Evolutionary conservation across 1,139 yeast species (phyloP).

Genomic region (Suhomyces yuchorum): DNA sequence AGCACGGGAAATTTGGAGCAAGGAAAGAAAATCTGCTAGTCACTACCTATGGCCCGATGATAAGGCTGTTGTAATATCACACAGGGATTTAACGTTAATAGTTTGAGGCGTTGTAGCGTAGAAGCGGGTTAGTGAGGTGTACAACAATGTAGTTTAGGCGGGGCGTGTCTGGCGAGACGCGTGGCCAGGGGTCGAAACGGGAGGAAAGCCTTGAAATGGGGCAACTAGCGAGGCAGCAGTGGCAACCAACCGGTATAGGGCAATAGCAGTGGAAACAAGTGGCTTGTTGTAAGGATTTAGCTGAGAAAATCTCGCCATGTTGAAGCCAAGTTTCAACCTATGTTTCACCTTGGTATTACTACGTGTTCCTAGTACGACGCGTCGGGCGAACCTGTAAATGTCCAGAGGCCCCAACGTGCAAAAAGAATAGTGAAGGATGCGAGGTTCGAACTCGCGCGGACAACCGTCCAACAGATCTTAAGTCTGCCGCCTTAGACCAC

Average conservation of each 20-base stretch:
- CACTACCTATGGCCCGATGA: background rate
- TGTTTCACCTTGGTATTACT: background rate
- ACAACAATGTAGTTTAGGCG: background rate
- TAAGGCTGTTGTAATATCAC: conserved; percentile 1
- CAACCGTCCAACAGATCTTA: conserved; percentile 52
- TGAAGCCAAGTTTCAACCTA: background rate
- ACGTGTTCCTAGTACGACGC: background rate
- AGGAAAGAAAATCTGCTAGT: background rate
- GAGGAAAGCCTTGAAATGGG: background rate
- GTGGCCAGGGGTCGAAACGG: background rate
- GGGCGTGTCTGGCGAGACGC: conserved; percentile 6
- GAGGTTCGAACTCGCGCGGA: conserved; percentile 90
- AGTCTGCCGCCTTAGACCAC: conserved; percentile 57
- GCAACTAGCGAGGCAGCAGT: background rate
- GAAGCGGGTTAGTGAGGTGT: conserved; percentile 1
- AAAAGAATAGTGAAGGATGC: conserved; percentile 62
- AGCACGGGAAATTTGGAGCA: background rate
- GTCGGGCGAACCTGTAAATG: background rate
- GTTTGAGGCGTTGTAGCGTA: background rate
- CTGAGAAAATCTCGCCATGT: background rate
- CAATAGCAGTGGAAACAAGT: background rate
- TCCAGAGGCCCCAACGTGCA: background rate
- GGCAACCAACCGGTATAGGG: background rate
- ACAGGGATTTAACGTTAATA: background rate
- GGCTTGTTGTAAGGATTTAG: background rate